Evolutionary conservation across 768 basidiomycete species (phyloP).

Genomic region (Podaxis rugospora): DNA sequence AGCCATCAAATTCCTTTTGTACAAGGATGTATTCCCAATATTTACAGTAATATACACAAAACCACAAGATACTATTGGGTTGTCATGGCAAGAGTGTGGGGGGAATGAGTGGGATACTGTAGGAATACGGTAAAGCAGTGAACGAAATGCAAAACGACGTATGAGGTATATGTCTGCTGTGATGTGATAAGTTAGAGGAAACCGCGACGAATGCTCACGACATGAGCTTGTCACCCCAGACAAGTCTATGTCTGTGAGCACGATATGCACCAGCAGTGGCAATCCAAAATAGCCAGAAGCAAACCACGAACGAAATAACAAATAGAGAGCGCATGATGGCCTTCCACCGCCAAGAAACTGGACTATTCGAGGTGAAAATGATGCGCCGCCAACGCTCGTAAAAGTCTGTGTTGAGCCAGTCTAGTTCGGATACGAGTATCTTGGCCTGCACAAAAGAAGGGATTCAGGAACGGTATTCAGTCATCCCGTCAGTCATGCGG

Average conservation of each 20-base stretch:
- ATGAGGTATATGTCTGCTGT: not conserved
- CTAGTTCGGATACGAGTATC: conserved; percentile 56
- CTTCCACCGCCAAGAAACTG: conserved; percentile 73
- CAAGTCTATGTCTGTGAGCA: conserved; percentile 68
- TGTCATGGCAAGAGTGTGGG: not conserved
- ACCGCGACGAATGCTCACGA: conserved; percentile 33
- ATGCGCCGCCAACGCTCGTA: conserved; percentile 71
- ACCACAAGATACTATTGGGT: not conserved
- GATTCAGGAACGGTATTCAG: not conserved
- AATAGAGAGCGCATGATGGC: conserved; percentile 57
- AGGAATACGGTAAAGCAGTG: not conserved
- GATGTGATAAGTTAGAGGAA: conserved; percentile 4
- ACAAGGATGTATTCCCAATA: not conserved
- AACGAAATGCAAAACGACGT: not conserved
- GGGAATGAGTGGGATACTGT: not conserved
- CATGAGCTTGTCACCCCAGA: conserved; percentile 80
- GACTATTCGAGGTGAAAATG: conserved; percentile 69
- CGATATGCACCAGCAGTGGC: conserved; percentile 63
- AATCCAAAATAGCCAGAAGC: conserved; percentile 57
- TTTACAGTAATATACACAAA: not conserved
- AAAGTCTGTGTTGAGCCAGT: conserved; percentile 77
- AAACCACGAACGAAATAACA: conserved; percentile 49
- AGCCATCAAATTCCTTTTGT: not conserved
- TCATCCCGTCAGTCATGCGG: not conserved
- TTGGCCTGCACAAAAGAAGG: conserved; percentile 44